Percentiles rank a stretch among this genome's conserved stretches.
phyloP scores from a whole-genome alignment of 139 green algal genomes.

The Chlamydomonas asymmetrica region DNA sequence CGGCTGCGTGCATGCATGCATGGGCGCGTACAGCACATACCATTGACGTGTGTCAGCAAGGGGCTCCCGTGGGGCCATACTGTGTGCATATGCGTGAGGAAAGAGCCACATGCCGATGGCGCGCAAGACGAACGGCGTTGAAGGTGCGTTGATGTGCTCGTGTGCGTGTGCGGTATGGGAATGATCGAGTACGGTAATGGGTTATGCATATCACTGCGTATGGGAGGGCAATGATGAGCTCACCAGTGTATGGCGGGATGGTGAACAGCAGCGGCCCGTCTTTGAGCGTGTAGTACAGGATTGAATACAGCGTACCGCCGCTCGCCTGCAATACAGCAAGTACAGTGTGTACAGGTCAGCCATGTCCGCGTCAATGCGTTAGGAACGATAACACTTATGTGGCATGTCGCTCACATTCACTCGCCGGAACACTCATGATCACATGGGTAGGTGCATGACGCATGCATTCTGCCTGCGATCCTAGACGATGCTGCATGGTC shows the following conservation, averaged over 20 bases:
- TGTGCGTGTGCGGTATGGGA: no score
- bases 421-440: background rate
- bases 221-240: no score
- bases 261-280: conserved; percentile 4
- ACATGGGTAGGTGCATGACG: background rate
- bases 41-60: no score
- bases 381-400: background rate
- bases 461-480: background rate
- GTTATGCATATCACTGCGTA: no score
- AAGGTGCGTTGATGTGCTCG: no score
- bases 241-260: conserved; percentile 1
- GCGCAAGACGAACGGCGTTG: no score
- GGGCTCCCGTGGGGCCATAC: no score
- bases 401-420: background rate
- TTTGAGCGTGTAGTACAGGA: background rate
- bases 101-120: no score
- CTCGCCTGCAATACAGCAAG: background rate
- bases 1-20: no score
- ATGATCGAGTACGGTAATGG: no score
- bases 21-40: no score
- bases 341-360: background rate
- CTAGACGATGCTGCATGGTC: background rate
- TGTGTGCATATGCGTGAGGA: no score
- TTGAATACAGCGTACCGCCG: background rate
- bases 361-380: background rate